Evolutionary conservation across 768 basidiomycete species (phyloP).

Genomic region (Russula emetica): DNA sequence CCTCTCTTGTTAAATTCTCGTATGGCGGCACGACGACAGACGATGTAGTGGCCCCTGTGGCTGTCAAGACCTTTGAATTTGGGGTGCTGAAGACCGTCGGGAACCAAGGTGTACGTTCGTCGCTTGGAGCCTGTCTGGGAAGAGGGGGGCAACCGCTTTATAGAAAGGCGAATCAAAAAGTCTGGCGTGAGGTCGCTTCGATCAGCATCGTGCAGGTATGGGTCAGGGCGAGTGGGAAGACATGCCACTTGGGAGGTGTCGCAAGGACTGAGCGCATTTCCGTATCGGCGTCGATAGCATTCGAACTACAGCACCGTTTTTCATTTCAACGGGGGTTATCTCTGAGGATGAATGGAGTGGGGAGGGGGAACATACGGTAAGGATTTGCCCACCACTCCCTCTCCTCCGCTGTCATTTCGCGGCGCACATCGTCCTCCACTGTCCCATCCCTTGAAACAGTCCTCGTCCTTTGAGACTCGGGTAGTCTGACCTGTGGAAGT

Average conservation of each 20-base stretch:
- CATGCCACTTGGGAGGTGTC: conserved; percentile 55
- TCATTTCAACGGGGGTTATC: background rate
- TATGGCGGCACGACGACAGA: conserved; percentile 56
- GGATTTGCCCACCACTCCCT: conserved; percentile 68
- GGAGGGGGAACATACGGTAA: conserved; percentile 49
- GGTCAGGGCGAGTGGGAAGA: background rate
- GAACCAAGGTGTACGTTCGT: conserved; percentile 36
- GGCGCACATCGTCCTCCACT: conserved; percentile 32
- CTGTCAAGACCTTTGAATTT: conserved; percentile 49
- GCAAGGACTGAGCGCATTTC: conserved; percentile 46
- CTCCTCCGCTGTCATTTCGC: conserved; percentile 62
- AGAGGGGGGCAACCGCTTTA: conserved; percentile 40
- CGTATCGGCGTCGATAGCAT: conserved; percentile 68
- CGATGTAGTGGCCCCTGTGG: conserved; percentile 48
- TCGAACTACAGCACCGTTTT: conserved; percentile 44
- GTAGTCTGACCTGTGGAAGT: conserved; percentile 45
- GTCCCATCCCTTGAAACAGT: conserved; percentile 22
- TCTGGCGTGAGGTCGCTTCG: conserved; percentile 39
- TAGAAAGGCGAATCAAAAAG: conserved; percentile 58
- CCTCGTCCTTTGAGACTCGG: conserved; percentile 31
- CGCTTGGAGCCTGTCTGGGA: conserved; percentile 28
- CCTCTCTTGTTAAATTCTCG: conserved; percentile 38
- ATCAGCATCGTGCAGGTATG: background rate
- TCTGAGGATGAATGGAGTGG: conserved; percentile 1
- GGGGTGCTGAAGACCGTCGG: conserved; percentile 65